Base-by-base conservation (phyloP, 1,284 basidiomycete species). In the Fomitiporia mediterranea region DNA sequence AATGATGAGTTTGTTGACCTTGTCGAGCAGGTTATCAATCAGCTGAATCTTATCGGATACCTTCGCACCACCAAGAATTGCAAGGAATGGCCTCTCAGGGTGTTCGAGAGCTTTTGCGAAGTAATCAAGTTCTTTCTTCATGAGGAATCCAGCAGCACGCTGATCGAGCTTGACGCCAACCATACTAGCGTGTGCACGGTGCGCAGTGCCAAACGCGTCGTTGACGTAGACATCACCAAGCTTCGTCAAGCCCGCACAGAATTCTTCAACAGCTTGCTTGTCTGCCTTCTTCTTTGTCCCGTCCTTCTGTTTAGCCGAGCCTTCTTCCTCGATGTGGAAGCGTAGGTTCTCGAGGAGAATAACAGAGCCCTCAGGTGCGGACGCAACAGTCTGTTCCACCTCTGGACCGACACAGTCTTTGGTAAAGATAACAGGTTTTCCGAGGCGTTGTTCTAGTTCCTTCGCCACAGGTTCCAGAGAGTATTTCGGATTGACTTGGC, bases 81-180 rank as follows among this genome's bases (percentile, higher is more conserved):
- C 96, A 57, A 99, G 82, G 87, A 99, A 99, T 21, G 96, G 96
- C 55, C 91, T 79, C 68, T 97, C 94, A 43, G 96, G 96, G 66
- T 80, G 84, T 74, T 99, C 96, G 50, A 99, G 83, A 54, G 93
- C 95, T 78, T 98, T 98, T 56, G 96, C 94, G 72, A 99, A 99
- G 80, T 89, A 99, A 68, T 98, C 95, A 64, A 99, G 86, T 74
- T 99, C 96, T 76, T 98, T 98, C 80, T 96, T 98, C 81, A 99
- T 91, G 63, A 99, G 81, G 80, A 97, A 95, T 48, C 96, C 96
- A 38, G 95, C 85, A 6, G 96, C 96, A 65, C 94, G 84, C 73
- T 96, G 88, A n/a, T 87, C 84, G 37, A 98, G 82, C 72, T 97
- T 83, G 63, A 99, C 82, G 63, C 96, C 96, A 65, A 99, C 97